Conservation (phyloP, 116 monocot species). For the Papilionanthe hybrid region DNA sequence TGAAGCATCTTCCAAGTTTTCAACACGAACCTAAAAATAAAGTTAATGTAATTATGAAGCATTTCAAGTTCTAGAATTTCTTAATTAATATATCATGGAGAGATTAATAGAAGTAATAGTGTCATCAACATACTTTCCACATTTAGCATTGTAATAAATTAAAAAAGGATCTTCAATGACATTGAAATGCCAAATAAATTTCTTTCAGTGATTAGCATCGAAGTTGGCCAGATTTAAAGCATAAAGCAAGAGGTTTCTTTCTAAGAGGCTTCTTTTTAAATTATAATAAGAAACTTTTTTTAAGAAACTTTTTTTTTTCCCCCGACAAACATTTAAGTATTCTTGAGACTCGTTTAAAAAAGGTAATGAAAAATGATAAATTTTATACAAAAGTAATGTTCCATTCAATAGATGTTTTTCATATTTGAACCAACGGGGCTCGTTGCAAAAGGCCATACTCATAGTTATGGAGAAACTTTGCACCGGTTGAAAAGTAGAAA, state of each 20-base stretch:
- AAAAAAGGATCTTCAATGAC: background rate
- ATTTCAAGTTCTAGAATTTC: background rate
- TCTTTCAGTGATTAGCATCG: background rate
- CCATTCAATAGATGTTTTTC: background rate
- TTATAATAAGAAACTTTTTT: too few relatives aligned
- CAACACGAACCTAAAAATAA: conserved; percentile 65
- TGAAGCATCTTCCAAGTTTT: conserved; percentile 89
- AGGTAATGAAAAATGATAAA: background rate
- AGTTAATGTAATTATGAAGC: background rate
- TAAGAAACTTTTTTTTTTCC: too few relatives aligned
- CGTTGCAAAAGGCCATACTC: too few relatives aligned
- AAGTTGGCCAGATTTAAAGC: background rate
- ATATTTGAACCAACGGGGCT: background rate
- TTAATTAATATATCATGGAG: background rate
- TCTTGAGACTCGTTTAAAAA: background rate
- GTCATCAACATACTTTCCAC: background rate
- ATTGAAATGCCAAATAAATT: background rate
- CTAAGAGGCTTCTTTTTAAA: background rate
- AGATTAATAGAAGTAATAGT: background rate
- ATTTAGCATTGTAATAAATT: background rate
- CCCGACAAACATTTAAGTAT: background rate
- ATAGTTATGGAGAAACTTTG: too few relatives aligned
- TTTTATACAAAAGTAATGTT: background rate
- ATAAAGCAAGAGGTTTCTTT: background rate
- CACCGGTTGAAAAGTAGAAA: too few relatives aligned